Base-by-base conservation (phyloP, 495 filamentous ascomycete genomes). In the Astrothelium macrocarpum region DNA sequence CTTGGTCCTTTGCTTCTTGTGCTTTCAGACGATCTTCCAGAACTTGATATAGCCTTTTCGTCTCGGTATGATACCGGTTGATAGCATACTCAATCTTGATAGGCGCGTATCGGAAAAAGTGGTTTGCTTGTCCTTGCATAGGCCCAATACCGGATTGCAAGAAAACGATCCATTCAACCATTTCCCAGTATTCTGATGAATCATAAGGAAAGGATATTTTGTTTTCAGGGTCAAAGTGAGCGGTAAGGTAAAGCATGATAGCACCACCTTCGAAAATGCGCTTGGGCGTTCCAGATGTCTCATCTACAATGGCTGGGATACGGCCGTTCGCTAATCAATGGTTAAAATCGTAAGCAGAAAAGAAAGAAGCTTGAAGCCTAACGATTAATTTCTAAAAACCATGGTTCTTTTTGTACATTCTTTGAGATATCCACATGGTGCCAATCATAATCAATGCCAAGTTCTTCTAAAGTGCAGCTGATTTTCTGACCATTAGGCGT, bases 71-170 rank as follows among this genome's bases (percentile, higher is more conserved):
- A 74, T 93, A 95, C 20, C 90, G 83, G 61, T 85, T 82, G 64
- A 92, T 66, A 36, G 84, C 89, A 74, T 95, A 95, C 65, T 86
- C 78, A 68, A 94, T 90, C 75, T 83, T 89, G 72, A 90, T 87
- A 3, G 90, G 88, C 14, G 90, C 90, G 65, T 91, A 94, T 71
- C 89, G 84, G 45, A 73, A 75, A 73, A 94, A 95, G 72, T 95
- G 90, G 74, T 93, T 92, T 10, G 90, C 84, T 95, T 88, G 12
- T 88, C 62, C 62, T 70, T 95, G 90, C 89, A 92, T 93, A 23
- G 90, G 90, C 2, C 90, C 90, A 10, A 94, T 76, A 14, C 90
- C 90, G 1, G 85, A 85, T 71, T 87, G 76, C 67, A 78, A 73
- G 67, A 75, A 81, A 62, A 78, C 71, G 11, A 81, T 29, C 79